Percentiles rank a stretch among this genome's conserved stretches.
Conservation (phyloP, 1,284 basidiomycete species). For the Sphagnurus paluster region DNA sequence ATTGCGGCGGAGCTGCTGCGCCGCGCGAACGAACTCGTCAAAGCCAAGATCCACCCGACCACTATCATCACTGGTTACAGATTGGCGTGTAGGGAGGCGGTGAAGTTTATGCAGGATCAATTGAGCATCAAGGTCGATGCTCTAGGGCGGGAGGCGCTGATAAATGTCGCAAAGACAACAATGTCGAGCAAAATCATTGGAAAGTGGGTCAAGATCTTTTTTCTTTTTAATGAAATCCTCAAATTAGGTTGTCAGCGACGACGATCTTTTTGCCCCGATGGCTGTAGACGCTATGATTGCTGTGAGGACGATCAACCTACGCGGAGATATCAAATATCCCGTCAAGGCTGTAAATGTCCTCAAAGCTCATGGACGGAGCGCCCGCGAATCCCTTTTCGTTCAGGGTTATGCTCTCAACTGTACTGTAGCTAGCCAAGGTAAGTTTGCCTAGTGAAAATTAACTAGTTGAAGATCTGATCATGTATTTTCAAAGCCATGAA, state of each 20-base stretch:
- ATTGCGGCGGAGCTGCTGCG: conserved; percentile 95
- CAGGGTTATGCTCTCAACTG: conserved; percentile 99
- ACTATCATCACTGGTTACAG: conserved; percentile 99
- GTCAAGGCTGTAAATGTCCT: conserved; percentile 99
- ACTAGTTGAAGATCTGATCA: neutral
- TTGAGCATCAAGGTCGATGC: conserved; percentile 93
- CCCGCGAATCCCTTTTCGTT: conserved; percentile 93
- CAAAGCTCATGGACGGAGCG: conserved; percentile 97
- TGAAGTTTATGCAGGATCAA: conserved; percentile 98
- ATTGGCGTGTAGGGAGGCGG: conserved; percentile 95
- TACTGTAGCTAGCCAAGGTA: conserved; percentile 97
- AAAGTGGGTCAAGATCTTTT: conserved; percentile 58
- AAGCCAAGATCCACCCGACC: conserved; percentile 98
- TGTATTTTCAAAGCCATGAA: conserved; percentile 83
- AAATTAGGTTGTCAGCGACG: conserved; percentile 64
- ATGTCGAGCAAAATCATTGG: conserved; percentile 99
- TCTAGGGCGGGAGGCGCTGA: conserved; percentile 87
- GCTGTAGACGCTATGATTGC: conserved; percentile 99
- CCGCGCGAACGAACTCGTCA: conserved; percentile 96
- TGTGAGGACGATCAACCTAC: conserved; percentile 92
- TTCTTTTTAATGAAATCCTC: neutral
- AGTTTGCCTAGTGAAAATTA: conserved; percentile 19
- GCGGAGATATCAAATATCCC: conserved; percentile 98
- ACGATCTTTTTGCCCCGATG: conserved; percentile 97
- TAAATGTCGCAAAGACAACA: conserved; percentile 98